Conservation (phyloP, 1,139 yeast genomes). For the Debaryomyces fabryi region DNA sequence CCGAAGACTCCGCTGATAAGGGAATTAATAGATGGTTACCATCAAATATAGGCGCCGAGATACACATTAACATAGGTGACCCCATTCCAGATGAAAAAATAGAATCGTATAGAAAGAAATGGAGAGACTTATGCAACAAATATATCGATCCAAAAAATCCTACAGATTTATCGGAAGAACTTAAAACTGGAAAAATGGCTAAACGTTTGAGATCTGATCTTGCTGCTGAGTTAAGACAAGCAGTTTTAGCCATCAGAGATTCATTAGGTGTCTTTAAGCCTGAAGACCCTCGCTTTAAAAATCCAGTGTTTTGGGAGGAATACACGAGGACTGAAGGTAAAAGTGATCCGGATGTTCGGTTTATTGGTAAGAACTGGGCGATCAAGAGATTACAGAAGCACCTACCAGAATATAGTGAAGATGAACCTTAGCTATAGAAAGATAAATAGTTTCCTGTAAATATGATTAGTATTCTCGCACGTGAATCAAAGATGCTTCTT, state of each 20-base stretch:
- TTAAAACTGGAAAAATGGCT: conserved; percentile 67
- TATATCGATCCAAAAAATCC: conserved; percentile 54
- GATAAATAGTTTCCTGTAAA: conserved; percentile 7
- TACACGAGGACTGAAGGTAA: conserved; percentile 67
- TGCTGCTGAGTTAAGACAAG: conserved; percentile 67
- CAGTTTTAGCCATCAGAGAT: conserved; percentile 62
- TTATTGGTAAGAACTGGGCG: conserved; percentile 82
- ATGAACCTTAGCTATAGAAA: conserved; percentile 8
- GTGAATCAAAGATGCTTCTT: conserved; percentile 1
- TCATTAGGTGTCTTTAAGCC: conserved; percentile 51
- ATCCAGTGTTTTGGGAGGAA: conserved; percentile 71
- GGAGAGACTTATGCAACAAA: conserved; percentile 65
- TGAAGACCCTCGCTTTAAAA: conserved; percentile 64
- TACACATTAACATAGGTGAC: conserved; percentile 73
- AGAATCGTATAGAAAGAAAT: conserved; percentile 60
- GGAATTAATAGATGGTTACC: conserved; percentile 63
- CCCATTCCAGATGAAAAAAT: conserved; percentile 67
- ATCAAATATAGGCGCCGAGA: conserved; percentile 64
- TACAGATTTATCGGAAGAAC: conserved; percentile 59
- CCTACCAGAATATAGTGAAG: conserved; percentile 43
- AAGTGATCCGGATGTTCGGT: conserved; percentile 66
- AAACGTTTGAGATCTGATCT: conserved; percentile 64
- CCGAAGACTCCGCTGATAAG: conserved; percentile 67
- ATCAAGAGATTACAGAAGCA: conserved; percentile 65
- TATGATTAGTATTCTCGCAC: conserved; percentile 4